Evolutionary conservation across 2,329 filamentous ascomycete genomes (phyloP), one percentile per base, ranked within the genome.

Genomic region (Microdochium bolleyi): DNA sequence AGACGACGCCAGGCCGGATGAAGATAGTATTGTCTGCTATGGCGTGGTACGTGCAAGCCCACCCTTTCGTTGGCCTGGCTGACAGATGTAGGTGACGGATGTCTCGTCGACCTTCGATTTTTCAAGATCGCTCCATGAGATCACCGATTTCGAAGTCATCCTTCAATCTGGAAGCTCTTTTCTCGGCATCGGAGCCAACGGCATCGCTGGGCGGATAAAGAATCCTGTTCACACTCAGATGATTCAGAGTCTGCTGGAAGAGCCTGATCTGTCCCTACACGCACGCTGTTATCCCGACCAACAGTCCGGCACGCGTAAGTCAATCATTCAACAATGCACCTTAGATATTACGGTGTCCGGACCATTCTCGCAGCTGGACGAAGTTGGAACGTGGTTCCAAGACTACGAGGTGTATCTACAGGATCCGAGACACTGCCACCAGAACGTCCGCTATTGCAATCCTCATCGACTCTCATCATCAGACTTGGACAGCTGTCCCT

Each of bases 391-490:
- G 1, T 71, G 61, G 55, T 64, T 69, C 21, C 58, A 70, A 9
- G 55, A 64, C 0, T 60, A 64, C 19, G 60, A 66, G 0, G 49
- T 68, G 0, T 70, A 62, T 49, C 54, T 72, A 0, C 70, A 71
- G 25, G 69, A 72, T 49, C 68, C 68, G 2, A 38, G 49, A 3
- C 52, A 55, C 1, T 67, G 64, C 16, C 53, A 64, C 27, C 21
- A 37, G 2, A 54, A 69, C 10, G 60, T 61, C 1, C 58, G 13
- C 44, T 72, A 72, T 49, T 64, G 60, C 52, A 72, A 72, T 38
- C 69, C 69, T 11, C 68, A 72, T 19, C 56, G 64, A 0, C 60
- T 72, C 1, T 66, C 67, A 0, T 56, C 57, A 0, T 8, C 44
- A 9, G 25, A 57, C 49, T 24, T 56, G 7, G 25, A 56, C 11